phyloP scores from a whole-genome alignment of 768 basidiomycete genomes.

The Tephrocybe sp. region DNA sequence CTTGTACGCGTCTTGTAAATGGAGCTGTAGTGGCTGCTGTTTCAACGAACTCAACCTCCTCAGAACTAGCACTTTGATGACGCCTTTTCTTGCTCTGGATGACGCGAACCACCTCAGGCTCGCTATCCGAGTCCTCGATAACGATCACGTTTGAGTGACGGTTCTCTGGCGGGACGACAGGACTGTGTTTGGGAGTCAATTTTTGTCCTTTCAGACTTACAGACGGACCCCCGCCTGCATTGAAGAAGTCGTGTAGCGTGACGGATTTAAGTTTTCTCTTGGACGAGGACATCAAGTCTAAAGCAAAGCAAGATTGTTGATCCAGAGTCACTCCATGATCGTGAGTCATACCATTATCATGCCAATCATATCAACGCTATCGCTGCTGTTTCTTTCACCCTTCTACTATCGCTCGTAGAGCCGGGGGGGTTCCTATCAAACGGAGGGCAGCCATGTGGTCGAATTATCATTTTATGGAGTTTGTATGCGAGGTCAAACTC shows the following conservation, averaged over 20 bases:
- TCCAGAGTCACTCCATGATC: too few species aligned
- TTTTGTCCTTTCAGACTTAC: conserved; percentile 5
- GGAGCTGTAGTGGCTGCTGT: background rate
- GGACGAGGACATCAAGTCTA: conserved; percentile 30
- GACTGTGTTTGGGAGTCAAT: background rate
- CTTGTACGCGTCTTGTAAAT: background rate
- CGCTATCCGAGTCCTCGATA: conserved; percentile 58
- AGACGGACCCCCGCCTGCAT: conserved; percentile 17
- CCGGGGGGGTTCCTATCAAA: too few species aligned
- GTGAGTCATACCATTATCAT: too few species aligned
- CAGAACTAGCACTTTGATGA: conserved; percentile 24
- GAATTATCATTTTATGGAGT: too few species aligned
- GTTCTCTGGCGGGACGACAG: conserved; percentile 20
- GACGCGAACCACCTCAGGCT: conserved; percentile 11
- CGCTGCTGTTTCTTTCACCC: too few species aligned
- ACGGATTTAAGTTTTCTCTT: conserved; percentile 35
- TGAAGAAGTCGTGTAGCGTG: conserved; percentile 51
- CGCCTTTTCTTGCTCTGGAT: conserved; percentile 19
- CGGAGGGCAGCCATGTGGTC: too few species aligned
- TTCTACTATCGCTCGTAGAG: too few species aligned
- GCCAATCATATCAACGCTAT: too few species aligned
- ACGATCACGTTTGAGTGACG: conserved; percentile 64
- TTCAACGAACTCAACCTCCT: conserved; percentile 35
- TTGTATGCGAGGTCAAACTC: too few species aligned
- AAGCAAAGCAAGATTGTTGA: too few species aligned